A percentile compares a stretch with the other conserved stretches of the same genome.
These are phyloP conservation scores for Cladosporium sp. DNA, from an alignment of 2,329 filamentous ascomycete genomes.

Conservation along the genomic window DNA sequence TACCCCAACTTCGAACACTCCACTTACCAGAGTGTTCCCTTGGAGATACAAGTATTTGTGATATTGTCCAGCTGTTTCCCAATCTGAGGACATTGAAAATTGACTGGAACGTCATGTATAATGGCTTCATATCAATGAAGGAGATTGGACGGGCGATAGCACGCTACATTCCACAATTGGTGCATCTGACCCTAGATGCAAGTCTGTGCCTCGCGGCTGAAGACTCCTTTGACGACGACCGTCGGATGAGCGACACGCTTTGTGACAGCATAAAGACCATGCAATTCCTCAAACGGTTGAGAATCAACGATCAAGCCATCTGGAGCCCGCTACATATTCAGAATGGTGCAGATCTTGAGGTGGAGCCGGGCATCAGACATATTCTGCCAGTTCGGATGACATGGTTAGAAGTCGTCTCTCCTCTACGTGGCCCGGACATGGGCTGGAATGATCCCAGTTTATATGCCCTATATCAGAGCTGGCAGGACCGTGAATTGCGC, in stretches of 20 bases:
- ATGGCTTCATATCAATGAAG: neutral
- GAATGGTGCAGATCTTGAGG: neutral
- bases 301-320: neutral
- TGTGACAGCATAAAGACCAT: neutral
- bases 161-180: neutral
- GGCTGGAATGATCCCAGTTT: neutral
- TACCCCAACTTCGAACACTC: neutral
- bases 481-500: neutral
- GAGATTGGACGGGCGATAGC: neutral
- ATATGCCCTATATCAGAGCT: neutral
- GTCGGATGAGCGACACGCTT: neutral
- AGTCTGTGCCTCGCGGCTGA: neutral
- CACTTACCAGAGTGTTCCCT: neutral
- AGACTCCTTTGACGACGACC: neutral
- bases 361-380: neutral
- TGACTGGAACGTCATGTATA: neutral
- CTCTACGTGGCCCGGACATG: neutral
- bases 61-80: neutral
- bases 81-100: neutral
- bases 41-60: neutral
- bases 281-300: neutral
- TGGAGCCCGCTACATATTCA: neutral
- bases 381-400: neutral
- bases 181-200: neutral
- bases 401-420: neutral